Percentiles rank a stretch among this genome's conserved stretches.
Evolutionary conservation across 768 basidiomycete species (phyloP).

Genomic region (Lyophyllum atratum): DNA sequence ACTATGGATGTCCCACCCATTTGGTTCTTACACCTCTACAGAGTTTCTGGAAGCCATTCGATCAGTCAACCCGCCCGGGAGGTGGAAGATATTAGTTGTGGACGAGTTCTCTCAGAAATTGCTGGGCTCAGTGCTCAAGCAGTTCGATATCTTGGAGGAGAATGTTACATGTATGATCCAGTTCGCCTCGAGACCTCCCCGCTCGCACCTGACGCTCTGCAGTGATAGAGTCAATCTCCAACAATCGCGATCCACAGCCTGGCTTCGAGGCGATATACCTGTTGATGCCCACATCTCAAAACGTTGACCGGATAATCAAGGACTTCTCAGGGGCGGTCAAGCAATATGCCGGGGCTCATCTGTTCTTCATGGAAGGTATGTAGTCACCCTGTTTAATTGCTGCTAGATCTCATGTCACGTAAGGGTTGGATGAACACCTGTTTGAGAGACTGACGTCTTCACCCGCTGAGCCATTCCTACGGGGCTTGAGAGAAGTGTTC

Average conservation of each 20-base stretch:
- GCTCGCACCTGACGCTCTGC: conserved; percentile 3
- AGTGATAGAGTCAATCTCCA: conserved; percentile 94
- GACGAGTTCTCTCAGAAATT: conserved; percentile 90
- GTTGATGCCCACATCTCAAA: conserved; percentile 92
- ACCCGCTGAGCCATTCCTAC: conserved; percentile 76
- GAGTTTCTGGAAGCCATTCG: conserved; percentile 88
- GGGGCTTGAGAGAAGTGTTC: conserved; percentile 81
- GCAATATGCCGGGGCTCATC: conserved; percentile 82
- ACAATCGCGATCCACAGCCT: conserved; percentile 77
- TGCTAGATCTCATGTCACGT: conserved; percentile 1
- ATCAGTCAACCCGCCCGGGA: conserved; percentile 80
- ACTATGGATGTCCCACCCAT: not conserved
- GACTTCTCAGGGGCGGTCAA: conserved; percentile 66
- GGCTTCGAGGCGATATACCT: conserved; percentile 92
- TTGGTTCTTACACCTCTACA: conserved; percentile 28
- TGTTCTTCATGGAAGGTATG: conserved; percentile 91
- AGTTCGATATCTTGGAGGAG: conserved; percentile 93
- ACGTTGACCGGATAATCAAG: conserved; percentile 86
- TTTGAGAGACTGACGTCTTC: conserved; percentile 76
- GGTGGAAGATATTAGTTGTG: conserved; percentile 98
- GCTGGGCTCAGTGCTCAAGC: conserved; percentile 82
- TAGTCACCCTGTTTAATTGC: not conserved
- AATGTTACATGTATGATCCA: conserved; percentile 86
- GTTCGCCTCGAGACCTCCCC: not conserved
- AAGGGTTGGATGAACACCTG: conserved; percentile 78